Evolutionary conservation across 495 filamentous ascomycete species (phyloP).

Genomic region (Xylaria venustula): DNA sequence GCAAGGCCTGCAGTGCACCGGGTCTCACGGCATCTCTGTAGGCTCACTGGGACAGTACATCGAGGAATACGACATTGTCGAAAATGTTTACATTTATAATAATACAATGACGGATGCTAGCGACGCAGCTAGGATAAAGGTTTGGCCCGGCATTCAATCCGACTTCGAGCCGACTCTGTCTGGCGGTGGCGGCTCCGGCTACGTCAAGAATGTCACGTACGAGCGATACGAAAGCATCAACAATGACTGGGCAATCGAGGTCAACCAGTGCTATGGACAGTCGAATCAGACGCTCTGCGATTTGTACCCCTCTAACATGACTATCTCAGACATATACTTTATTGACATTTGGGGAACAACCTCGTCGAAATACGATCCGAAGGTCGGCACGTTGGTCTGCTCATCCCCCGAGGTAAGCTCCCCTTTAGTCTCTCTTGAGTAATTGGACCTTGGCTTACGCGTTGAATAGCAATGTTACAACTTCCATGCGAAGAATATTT

Average conservation of each 20-base stretch:
- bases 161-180: slow-evolving; percentile 27
- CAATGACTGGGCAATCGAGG: slow-evolving; percentile 64
- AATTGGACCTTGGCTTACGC: neutral
- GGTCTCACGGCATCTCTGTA: slow-evolving; percentile 47
- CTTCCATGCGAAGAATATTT: slow-evolving; percentile 7
- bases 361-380: slow-evolving; percentile 10
- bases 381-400: slow-evolving; percentile 12
- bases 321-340: slow-evolving; percentile 56
- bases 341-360: slow-evolving; percentile 47
- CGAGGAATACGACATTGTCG: slow-evolving; percentile 26
- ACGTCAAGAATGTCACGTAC: slow-evolving; percentile 56
- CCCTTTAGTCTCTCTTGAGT: neutral
- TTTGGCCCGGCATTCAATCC: slow-evolving; percentile 30
- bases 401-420: slow-evolving; percentile 5
- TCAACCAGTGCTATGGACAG: slow-evolving; percentile 67
- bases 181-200: slow-evolving; percentile 36
- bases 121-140: slow-evolving; percentile 31
- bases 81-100: slow-evolving; percentile 33
- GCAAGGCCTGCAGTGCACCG: slow-evolving; percentile 68
- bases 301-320: slow-evolving; percentile 54
- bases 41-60: slow-evolving; percentile 33
- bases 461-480: slow-evolving; percentile 7
- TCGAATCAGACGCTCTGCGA: slow-evolving; percentile 61
- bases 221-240: slow-evolving; percentile 39
- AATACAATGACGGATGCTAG: slow-evolving; percentile 32